These are phyloP conservation scores for Penicillium oxalicum DNA, from an alignment of 2,329 filamentous ascomycete species.

Conservation along the genomic window DNA sequence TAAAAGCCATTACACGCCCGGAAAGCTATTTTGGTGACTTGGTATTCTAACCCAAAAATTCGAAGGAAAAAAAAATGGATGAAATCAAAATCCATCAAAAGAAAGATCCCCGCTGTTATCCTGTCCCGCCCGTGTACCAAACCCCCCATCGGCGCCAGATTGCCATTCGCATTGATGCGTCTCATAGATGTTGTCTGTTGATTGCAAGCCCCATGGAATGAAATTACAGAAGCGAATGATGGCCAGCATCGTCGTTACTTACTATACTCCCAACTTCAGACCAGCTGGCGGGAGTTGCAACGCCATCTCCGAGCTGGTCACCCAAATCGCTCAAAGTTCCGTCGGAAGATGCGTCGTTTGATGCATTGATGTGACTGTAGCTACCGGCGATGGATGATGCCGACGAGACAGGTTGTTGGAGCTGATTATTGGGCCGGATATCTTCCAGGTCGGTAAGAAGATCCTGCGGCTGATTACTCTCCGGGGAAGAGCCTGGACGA, in stretches of 20 bases:
- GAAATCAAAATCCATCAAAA: not conserved
- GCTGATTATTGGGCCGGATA: slow-evolving; percentile 8
- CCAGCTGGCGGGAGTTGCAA: slow-evolving; percentile 39
- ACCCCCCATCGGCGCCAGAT: too few relatives aligned
- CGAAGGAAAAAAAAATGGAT: not conserved
- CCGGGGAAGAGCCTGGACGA: slow-evolving; percentile 22
- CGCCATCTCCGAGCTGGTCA: slow-evolving; percentile 24
- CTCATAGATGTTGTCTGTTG: not conserved
- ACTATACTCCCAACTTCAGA: slow-evolving; percentile 42
- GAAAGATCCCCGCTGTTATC: too few relatives aligned
- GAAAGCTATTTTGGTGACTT: too few relatives aligned
- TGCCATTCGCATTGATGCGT: too few relatives aligned
- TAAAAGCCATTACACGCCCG: too few relatives aligned
- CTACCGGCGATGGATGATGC: slow-evolving; percentile 34
- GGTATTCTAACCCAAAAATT: too few relatives aligned
- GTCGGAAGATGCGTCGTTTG: slow-evolving; percentile 31
- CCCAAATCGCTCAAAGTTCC: slow-evolving; percentile 37
- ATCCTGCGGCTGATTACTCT: slow-evolving; percentile 15
- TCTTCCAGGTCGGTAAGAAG: slow-evolving; percentile 11
- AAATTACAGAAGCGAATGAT: slow-evolving; percentile 19
- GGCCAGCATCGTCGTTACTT: slow-evolving; percentile 35
- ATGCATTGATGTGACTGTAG: slow-evolving; percentile 33
- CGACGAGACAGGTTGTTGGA: slow-evolving; percentile 25
- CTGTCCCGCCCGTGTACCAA: too few relatives aligned
- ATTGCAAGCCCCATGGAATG: not conserved